Conservation (phyloP, 2,329 filamentous ascomycete species). For the Fusarium sp. region DNA sequence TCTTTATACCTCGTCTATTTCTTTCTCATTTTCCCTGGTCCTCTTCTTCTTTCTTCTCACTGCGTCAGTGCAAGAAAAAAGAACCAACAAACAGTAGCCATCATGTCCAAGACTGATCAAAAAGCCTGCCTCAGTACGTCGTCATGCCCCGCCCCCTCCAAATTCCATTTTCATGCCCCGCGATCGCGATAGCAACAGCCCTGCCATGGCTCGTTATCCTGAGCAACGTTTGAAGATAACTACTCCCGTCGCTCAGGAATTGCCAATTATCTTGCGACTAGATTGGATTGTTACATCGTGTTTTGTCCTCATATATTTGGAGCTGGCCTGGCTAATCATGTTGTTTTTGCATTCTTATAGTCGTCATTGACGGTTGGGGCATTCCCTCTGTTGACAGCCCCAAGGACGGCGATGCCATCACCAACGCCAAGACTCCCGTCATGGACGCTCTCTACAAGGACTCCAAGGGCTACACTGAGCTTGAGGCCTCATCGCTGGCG, state of each 20-base stretch:
- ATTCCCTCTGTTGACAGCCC: constrained; percentile 81
- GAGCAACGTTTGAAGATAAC: constrained; percentile 34
- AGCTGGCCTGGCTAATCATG: constrained; percentile 67
- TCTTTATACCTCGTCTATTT: constrained; percentile 26
- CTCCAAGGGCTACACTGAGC: constrained; percentile 84
- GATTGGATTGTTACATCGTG: constrained; percentile 56
- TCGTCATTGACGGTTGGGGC: constrained; percentile 99
- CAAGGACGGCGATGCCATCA: constrained; percentile 92
- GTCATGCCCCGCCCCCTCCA: constrained; percentile 43
- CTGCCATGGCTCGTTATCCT: constrained; percentile 21
- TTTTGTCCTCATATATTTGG: constrained; percentile 64
- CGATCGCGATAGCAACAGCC: constrained; percentile 27
- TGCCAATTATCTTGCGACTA: constrained; percentile 25
- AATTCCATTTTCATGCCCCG: constrained; percentile 35
- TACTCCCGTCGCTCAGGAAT: constrained; percentile 21
- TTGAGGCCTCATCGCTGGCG: constrained; percentile 94
- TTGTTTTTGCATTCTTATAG: constrained; percentile 64
- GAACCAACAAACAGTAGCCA: constrained; percentile 35
- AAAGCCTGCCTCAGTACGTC: constrained; percentile 69
- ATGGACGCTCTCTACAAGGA: constrained; percentile 93
- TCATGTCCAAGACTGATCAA: constrained; percentile 64
- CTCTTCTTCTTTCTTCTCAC: constrained; percentile 19
- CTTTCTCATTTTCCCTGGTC: neutral
- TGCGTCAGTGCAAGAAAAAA: constrained; percentile 21
- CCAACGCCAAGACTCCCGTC: constrained; percentile 87